Conservation (phyloP, 2,329 filamentous ascomycete genomes). For the Leptographium lundbergii region DNA sequence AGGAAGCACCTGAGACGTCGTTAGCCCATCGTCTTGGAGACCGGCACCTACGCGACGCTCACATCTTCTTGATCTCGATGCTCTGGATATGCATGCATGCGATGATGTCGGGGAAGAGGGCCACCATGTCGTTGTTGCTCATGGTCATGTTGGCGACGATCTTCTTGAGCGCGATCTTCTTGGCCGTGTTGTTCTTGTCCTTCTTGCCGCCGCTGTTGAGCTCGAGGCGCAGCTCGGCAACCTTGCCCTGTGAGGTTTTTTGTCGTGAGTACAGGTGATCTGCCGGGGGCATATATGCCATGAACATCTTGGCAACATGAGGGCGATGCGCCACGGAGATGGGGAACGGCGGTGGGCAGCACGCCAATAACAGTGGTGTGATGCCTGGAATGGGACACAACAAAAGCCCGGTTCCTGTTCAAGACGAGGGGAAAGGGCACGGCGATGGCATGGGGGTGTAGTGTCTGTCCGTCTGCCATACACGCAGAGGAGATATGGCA, state of each 20-base stretch:
- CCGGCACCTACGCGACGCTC: conserved; percentile 11
- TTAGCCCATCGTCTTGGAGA: neutral
- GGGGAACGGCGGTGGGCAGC: neutral
- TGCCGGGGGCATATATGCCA: conserved; percentile 37
- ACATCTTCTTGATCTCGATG: conserved; percentile 99
- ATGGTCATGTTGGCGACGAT: conserved; percentile 99
- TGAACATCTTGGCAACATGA: conserved; percentile 31
- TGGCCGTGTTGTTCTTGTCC: conserved; percentile 88
- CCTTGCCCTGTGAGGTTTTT: conserved; percentile 77
- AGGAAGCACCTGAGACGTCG: conserved; percentile 68
- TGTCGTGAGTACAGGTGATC: conserved; percentile 28
- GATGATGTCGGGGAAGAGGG: conserved; percentile 89
- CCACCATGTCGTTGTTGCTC: conserved; percentile 99
- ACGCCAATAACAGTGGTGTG: neutral
- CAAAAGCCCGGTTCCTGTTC: too few relatives aligned
- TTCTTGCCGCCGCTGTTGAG: conserved; percentile 91
- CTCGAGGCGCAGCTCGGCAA: conserved; percentile 88
- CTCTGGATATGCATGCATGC: conserved; percentile 89
- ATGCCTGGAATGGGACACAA: too few relatives aligned
- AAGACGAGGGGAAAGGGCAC: too few relatives aligned
- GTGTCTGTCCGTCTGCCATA: too few relatives aligned
- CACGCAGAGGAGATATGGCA: neutral
- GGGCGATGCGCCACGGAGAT: neutral
- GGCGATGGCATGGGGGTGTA: too few relatives aligned
- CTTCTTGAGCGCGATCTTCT: conserved; percentile 98